Evolutionary conservation across 1,284 basidiomycete genomes (phyloP), one percentile per base, ranked within the genome.

Genomic region (Moesziomyces sp.): DNA sequence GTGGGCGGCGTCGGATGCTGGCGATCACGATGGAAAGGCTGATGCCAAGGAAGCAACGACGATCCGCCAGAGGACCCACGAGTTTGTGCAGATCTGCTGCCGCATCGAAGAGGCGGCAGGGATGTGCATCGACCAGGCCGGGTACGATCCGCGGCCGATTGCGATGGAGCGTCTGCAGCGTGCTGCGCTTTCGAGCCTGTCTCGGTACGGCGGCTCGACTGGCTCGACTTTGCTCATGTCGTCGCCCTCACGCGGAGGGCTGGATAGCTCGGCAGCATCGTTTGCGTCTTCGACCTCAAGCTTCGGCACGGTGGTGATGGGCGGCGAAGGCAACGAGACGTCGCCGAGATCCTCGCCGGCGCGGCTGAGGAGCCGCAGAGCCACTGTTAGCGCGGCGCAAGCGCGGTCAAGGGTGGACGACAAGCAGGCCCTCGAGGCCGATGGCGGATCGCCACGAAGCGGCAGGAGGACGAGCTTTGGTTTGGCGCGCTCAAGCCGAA

Each of bases 61-160:
- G 26, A 50, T 65, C 45, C 62, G 67, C 9, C 60, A 50, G 10
- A 62, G 57, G 35, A 49, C 74, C 16, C 46, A 59, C 38, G 54
- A 66, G 11, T 77, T 80, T 43, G 52, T 79, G 18, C 59, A 70
- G 40, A 56, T 74, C 49, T 79, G 77, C 62, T 74, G 64, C 46
- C 58, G 66, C 10, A 60, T 79, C 44, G 77, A 80, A 28, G 77
- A 76, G 23, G 45, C 66, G n/a, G 77, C 71, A 18, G 77, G 77
- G 19, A 59, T 55, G 34, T 67, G 65, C 50, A 60, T 79, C 53
- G 77, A 80, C 47, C 53, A 54, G 44, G 78, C 78, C 5, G 78
- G 78, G 35, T 75, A 52, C 46, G 69, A 80, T 46, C 69, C 78
- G 19, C 44, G 52, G 24, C 74, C 77, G 10, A 59, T 77, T 4